Evolutionary conservation across 2,329 filamentous ascomycete species (phyloP).

Genomic region (Colletotrichum higginsianum): DNA sequence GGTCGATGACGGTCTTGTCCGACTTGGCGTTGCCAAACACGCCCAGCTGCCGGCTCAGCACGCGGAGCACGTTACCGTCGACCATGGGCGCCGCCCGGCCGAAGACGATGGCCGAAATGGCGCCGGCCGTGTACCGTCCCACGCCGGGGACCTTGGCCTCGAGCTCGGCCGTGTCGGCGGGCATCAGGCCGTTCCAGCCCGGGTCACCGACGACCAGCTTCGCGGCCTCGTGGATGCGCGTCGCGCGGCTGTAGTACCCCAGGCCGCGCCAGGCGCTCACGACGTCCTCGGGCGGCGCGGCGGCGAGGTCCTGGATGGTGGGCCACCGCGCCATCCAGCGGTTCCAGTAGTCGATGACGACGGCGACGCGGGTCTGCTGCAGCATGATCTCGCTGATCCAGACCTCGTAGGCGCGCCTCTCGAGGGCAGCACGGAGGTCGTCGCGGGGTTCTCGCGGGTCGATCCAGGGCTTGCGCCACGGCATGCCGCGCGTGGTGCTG

Average conservation of each 20-base stretch:
- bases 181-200: conserved; percentile 63
- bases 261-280: conserved; percentile 72
- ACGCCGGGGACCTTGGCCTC: conserved; percentile 70
- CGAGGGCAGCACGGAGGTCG: conserved; percentile 60
- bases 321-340: conserved; percentile 74
- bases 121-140: conserved; percentile 74
- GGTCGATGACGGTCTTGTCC: conserved; percentile 66
- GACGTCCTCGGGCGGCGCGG: conserved; percentile 69
- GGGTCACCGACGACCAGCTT: conserved; percentile 62
- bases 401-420: conserved; percentile 73
- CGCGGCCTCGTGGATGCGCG: conserved; percentile 71
- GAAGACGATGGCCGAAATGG: conserved; percentile 74
- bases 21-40: conserved; percentile 70
- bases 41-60: conserved; percentile 73
- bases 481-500: conserved; percentile 66
- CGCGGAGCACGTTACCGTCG: conserved; percentile 74
- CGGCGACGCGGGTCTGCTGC: conserved; percentile 75
- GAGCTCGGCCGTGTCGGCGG: conserved; percentile 60
- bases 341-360: conserved; percentile 75
- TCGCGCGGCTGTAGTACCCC: conserved; percentile 76
- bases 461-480: conserved; percentile 73
- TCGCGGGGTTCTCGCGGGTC: conserved; percentile 53
- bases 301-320: conserved; percentile 69
- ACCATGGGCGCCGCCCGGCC: conserved; percentile 72
- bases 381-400: conserved; percentile 80